Evolutionary conservation across 148 eudicot species (phyloP).

Genomic region (Chenopodium quinoa): DNA sequence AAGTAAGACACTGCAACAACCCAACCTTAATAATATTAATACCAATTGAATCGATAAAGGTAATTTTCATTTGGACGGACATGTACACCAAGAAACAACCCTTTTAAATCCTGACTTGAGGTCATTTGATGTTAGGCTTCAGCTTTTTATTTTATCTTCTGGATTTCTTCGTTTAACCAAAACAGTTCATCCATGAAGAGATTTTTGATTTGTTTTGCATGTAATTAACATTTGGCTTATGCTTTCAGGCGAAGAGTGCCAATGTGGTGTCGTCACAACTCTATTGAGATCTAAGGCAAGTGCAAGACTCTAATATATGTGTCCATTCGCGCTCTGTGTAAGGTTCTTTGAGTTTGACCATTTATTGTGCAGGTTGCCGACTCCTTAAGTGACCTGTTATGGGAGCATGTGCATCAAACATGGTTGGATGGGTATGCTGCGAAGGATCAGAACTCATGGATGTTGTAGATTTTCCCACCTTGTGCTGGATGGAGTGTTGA

Average conservation of each 20-base stretch:
- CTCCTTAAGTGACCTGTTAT: slow-evolving; percentile 48
- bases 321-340: not conserved
- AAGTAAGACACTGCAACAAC: no score
- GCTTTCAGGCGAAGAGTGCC: slow-evolving; percentile 45
- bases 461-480: slow-evolving; percentile 31
- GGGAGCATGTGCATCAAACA: slow-evolving; percentile 77
- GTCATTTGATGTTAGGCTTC: not conserved
- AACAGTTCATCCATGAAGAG: not conserved
- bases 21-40: not conserved
- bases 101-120: not conserved
- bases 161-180: no score
- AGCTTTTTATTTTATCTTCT: not conserved
- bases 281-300: slow-evolving; percentile 51
- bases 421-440: slow-evolving; percentile 46
- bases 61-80: no score
- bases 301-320: slow-evolving; percentile 10
- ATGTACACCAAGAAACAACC: no score
- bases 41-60: not conserved
- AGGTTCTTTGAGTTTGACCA: slow-evolving; percentile 8
- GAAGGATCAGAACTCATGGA: slow-evolving; percentile 40
- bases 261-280: slow-evolving; percentile 43
- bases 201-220: not conserved
- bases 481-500: not conserved
- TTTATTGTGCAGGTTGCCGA: slow-evolving; percentile 41
- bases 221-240: not conserved